Conservation (phyloP, 257 asterid species). For the Solanum corneliomulleri region DNA sequence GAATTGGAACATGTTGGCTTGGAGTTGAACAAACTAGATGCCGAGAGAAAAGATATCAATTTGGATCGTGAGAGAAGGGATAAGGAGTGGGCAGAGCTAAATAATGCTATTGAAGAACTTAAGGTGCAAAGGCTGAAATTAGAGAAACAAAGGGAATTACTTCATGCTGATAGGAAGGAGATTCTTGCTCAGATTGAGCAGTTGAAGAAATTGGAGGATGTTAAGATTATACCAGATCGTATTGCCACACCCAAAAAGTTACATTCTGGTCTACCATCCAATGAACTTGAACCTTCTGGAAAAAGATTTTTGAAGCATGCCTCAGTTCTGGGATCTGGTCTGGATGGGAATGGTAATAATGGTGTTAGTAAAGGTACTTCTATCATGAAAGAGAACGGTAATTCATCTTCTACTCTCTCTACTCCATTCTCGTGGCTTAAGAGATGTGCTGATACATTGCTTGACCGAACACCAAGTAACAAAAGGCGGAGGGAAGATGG, state of each 20-base stretch:
- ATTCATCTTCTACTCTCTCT: slow-evolving; percentile 55
- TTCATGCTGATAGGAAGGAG: slow-evolving; percentile 73
- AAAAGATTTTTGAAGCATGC: slow-evolving; percentile 20
- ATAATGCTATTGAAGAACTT: slow-evolving; percentile 64
- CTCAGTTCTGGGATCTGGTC: slow-evolving; percentile 13
- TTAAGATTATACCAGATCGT: slow-evolving; percentile 58
- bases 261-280: slow-evolving; percentile 24
- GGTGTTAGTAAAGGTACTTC: slow-evolving; percentile 23
- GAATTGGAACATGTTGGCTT: slow-evolving; percentile 69
- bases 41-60: slow-evolving; percentile 60
- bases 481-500: slow-evolving; percentile 54
- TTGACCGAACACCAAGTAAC: slow-evolving; percentile 55
- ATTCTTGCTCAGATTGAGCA: slow-evolving; percentile 65
- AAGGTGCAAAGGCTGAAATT: slow-evolving; percentile 72
- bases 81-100: slow-evolving; percentile 78
- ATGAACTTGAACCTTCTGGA: slow-evolving; percentile 17
- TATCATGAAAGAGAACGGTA: slow-evolving; percentile 22
- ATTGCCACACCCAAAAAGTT: slow-evolving; percentile 39
- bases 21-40: slow-evolving; percentile 66
- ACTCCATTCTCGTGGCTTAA: slow-evolving; percentile 82
- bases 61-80: slow-evolving; percentile 75
- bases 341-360: slow-evolving; percentile 24
- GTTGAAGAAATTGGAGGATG: slow-evolving; percentile 66
- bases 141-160: slow-evolving; percentile 87
- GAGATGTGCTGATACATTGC: slow-evolving; percentile 79